Evolutionary conservation across 441 rosid species (phyloP).

Genomic region (Pelargonium australe): DNA sequence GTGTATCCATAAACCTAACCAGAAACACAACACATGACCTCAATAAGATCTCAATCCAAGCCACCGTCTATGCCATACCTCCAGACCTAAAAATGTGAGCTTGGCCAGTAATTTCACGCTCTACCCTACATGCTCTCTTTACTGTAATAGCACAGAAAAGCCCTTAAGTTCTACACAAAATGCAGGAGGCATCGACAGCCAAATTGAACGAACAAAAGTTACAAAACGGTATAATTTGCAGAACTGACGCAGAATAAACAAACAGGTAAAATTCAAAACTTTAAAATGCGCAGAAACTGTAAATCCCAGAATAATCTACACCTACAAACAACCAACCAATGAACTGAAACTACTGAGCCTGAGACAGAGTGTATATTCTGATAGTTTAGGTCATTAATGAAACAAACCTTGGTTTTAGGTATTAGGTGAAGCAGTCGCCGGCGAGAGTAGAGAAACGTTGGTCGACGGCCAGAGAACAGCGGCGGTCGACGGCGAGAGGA

Average conservation of each 20-base stretch:
- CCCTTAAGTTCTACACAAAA: not conserved
- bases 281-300: not conserved
- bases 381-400: not conserved
- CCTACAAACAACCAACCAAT: not conserved
- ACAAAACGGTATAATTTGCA: not conserved
- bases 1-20: not conserved
- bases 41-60: not conserved
- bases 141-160: not conserved
- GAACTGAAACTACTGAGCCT: not conserved
- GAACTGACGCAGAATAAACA: not conserved
- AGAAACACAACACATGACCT: not conserved
- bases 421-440: not conserved
- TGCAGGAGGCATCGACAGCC: not conserved
- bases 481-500: not conserved
- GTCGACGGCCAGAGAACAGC: not conserved
- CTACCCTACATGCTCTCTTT: not conserved
- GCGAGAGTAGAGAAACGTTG: not conserved
- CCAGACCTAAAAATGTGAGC: not conserved
- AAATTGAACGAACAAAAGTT: not conserved
- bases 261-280: not conserved
- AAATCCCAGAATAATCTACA: not conserved
- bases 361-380: not conserved
- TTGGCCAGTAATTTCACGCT: not conserved
- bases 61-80: not conserved
- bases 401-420: not conserved